phyloP scores from a whole-genome alignment of 495 filamentous ascomycete species.

The Aspergillus saccharolyticus region DNA sequence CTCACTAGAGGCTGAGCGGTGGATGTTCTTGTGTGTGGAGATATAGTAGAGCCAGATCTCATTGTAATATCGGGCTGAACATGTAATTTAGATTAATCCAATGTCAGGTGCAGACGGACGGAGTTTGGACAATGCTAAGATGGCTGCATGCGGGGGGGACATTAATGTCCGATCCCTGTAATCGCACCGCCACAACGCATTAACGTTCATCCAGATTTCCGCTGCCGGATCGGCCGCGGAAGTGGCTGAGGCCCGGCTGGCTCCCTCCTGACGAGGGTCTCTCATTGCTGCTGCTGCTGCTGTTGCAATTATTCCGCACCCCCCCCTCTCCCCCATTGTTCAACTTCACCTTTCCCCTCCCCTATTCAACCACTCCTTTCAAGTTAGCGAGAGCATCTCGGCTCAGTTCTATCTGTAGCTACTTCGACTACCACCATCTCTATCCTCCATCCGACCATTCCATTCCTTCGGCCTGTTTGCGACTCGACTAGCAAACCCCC shows the following conservation, averaged over 20 bases:
- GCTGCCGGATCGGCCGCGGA: slow-evolving; percentile 32
- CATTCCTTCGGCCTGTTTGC: not conserved
- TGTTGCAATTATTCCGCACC: not conserved
- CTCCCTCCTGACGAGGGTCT: slow-evolving; percentile 8
- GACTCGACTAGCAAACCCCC: slow-evolving; percentile 5
- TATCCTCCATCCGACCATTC: slow-evolving; percentile 3
- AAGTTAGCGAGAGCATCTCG: not conserved
- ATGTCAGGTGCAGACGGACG: no score
- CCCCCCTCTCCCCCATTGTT: not conserved
- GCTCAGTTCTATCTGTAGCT: not conserved
- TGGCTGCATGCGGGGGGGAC: not conserved
- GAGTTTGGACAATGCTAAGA: not conserved
- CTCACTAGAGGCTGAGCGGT: not conserved
- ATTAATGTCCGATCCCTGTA: not conserved
- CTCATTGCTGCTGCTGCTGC: not conserved
- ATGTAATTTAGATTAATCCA: no score
- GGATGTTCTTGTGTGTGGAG: not conserved
- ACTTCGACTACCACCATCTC: not conserved
- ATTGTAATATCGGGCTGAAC: no score
- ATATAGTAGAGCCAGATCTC: not conserved
- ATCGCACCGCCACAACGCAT: slow-evolving; percentile 37
- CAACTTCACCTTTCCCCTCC: not conserved
- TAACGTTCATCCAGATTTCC: slow-evolving; percentile 29
- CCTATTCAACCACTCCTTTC: not conserved
- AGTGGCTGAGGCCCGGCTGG: slow-evolving; percentile 25